Evolutionary conservation across 768 basidiomycete species (phyloP).

Genomic region (Dentipellis fragilis): DNA sequence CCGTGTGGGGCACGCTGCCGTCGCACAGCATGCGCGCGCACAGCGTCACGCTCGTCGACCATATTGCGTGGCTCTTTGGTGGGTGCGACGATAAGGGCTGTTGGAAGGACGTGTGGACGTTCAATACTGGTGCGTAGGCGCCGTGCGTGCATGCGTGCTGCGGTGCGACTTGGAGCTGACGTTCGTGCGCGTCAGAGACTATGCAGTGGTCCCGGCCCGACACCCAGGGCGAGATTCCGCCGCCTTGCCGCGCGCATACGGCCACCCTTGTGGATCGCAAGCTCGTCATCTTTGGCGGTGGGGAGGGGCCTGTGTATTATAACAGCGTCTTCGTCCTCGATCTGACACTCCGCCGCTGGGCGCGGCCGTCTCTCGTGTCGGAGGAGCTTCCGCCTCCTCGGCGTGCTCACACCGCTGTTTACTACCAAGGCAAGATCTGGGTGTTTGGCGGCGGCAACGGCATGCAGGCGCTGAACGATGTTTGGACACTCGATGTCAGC

Average conservation of each 20-base stretch:
- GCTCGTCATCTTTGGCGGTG: slow-evolving; percentile 81
- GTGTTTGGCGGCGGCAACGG: slow-evolving; percentile 95
- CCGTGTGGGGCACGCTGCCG: slow-evolving; percentile 64
- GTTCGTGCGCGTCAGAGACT: slow-evolving; percentile 42
- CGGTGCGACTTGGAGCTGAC: background rate
- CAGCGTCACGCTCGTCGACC: slow-evolving; percentile 75
- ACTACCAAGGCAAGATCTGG: slow-evolving; percentile 63
- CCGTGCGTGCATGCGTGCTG: background rate
- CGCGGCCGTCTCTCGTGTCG: slow-evolving; percentile 28
- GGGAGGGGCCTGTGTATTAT: slow-evolving; percentile 74
- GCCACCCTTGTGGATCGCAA: slow-evolving; percentile 75
- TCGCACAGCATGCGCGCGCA: slow-evolving; percentile 69
- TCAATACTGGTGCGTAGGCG: slow-evolving; percentile 58
- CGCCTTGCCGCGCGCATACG: slow-evolving; percentile 81
- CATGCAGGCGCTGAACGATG: slow-evolving; percentile 77
- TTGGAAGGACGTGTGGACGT: slow-evolving; percentile 70
- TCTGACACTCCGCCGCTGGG: slow-evolving; percentile 63
- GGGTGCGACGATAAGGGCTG: slow-evolving; percentile 78
- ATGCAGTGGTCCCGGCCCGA: slow-evolving; percentile 84
- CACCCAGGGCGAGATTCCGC: slow-evolving; percentile 67
- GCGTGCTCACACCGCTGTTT: slow-evolving; percentile 80
- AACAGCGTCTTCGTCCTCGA: slow-evolving; percentile 79
- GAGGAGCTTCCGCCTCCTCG: slow-evolving; percentile 36
- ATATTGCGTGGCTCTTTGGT: slow-evolving; percentile 79
- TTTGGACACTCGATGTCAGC: slow-evolving; percentile 77